These are phyloP conservation scores for Globisporangium alternatum DNA, from an alignment of 352 stramenopile genomes.

Conservation along the genomic window DNA sequence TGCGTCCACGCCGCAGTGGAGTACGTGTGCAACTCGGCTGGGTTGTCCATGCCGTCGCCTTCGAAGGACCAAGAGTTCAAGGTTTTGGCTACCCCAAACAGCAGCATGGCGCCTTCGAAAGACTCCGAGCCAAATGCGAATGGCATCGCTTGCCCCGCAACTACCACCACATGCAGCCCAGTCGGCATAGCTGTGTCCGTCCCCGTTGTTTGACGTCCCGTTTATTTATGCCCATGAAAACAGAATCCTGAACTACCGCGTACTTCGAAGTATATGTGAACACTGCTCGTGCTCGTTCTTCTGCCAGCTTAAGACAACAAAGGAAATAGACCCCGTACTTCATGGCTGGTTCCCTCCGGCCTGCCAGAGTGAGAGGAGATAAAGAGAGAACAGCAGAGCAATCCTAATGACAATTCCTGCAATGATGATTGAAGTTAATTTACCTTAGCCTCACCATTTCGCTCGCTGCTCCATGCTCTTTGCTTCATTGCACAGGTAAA, in stretches of 20 bases:
- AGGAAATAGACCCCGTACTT: background rate
- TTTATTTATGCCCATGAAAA: slow-evolving; percentile 14
- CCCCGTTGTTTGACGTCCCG: slow-evolving; percentile 3
- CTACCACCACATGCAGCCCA: background rate
- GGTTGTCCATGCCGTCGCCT: background rate
- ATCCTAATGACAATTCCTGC: background rate
- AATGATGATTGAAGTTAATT: slow-evolving; percentile 4
- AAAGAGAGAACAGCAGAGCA: background rate
- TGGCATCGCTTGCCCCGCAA: too few species aligned
- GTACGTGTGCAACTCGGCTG: slow-evolving; percentile 76
- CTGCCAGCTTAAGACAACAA: background rate
- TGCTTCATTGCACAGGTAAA: background rate
- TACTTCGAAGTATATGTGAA: background rate
- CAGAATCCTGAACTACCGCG: background rate
- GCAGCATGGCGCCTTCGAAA: background rate
- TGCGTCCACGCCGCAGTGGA: slow-evolving; percentile 83
- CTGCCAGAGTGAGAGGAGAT: background rate
- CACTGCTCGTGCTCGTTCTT: background rate
- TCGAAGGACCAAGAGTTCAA: slow-evolving; percentile 1
- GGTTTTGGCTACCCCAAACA: background rate
- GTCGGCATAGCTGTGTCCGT: slow-evolving; percentile 1
- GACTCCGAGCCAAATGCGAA: background rate
- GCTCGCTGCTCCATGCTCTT: too few species aligned
- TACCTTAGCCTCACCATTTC: too few species aligned
- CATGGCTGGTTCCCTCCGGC: background rate